phyloP scores from a whole-genome alignment of 768 basidiomycete species.

The Mycena chlorophos region DNA sequence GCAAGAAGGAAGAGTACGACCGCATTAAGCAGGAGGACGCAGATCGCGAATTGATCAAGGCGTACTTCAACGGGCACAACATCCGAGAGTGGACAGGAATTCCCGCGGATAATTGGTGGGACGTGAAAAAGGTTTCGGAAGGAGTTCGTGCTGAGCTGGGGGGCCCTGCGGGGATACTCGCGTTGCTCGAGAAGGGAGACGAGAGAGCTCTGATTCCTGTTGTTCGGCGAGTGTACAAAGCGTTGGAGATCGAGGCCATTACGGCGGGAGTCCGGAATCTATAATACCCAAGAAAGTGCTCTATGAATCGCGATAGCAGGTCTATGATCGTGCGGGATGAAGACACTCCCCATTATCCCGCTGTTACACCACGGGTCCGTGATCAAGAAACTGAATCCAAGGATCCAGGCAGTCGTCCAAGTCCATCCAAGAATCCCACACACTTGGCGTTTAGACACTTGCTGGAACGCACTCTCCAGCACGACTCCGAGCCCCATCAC shows the following conservation, averaged over 20 bases:
- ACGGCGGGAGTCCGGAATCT: neutral
- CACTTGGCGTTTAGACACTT: constrained; percentile 45
- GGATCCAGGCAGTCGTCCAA: constrained; percentile 53
- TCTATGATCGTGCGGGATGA: constrained; percentile 36
- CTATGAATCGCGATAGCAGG: constrained; percentile 30
- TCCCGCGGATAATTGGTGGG: constrained; percentile 38
- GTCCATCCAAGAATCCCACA: constrained; percentile 48
- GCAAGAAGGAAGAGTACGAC: constrained; percentile 51
- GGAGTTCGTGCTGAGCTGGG: constrained; percentile 46
- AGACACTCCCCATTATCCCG: constrained; percentile 42
- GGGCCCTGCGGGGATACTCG: constrained; percentile 45
- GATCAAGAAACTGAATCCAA: constrained; percentile 48
- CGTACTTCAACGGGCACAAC: constrained; percentile 47
- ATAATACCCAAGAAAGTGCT: neutral
- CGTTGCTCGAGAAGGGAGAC: constrained; percentile 38
- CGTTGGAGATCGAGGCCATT: neutral
- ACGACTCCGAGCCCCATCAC: constrained; percentile 54
- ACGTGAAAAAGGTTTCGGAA: constrained; percentile 54
- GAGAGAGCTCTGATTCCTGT: constrained; percentile 40
- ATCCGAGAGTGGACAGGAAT: constrained; percentile 58
- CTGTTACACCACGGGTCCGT: constrained; percentile 51
- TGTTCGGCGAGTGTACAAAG: constrained; percentile 38
- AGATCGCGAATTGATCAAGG: constrained; percentile 38
- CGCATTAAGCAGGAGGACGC: constrained; percentile 31
- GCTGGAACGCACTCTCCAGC: constrained; percentile 50